Evolutionary conservation across 73 alveolate species (phyloP), one percentile per base, ranked within the genome.

Genomic region (Stentor roeselii): DNA sequence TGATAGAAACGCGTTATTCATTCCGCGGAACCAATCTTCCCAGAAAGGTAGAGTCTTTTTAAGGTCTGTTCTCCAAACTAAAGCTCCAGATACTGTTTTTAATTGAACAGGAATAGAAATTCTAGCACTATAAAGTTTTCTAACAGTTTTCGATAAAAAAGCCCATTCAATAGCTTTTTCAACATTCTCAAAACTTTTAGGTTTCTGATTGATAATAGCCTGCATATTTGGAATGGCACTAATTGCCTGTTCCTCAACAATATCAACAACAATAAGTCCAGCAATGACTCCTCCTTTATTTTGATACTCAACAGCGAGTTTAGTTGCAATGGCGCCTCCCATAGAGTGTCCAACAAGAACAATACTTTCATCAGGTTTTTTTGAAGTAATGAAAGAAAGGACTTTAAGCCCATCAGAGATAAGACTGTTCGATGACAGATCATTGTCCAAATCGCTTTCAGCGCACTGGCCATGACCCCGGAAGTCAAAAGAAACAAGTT

Each of bases 201-300:
- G 99, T 75, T 98, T 90, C 37, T 88, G 87, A 75, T 89, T 86
- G 3, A 97, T 98, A 42, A 96, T 93, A 80, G 89, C 88, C 77
- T 96, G 99, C 98, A 96, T 97, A 84, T 91, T 91, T 39, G 99
- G 99, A 37, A 97, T 88, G 36, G 99, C 99, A 60, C 94, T 99
- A 86, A 97, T 90, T 6, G 99, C 99, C 36, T 97, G 90, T 39
- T 99, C 99, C 90, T 97, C 99, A 3, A 97, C 99, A 0, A 94
- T 98, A 78, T 97, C 99, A 58, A 97, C 92, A 30, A 97, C 98
- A 78, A 93, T 91, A 59, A 97, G 76, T 31, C 98, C 97, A 1
- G 80, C 21, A 30, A 67, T 32, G 21, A 1, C 37, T 1, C 37
- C 21, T 30, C 80, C 41, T 58, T 58, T n/a, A 2, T 21, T 40